Evolutionary conservation across 2,329 filamentous ascomycete species (phyloP), one percentile per base, ranked within the genome.

Genomic region (Orbilia blumenaviensis): DNA sequence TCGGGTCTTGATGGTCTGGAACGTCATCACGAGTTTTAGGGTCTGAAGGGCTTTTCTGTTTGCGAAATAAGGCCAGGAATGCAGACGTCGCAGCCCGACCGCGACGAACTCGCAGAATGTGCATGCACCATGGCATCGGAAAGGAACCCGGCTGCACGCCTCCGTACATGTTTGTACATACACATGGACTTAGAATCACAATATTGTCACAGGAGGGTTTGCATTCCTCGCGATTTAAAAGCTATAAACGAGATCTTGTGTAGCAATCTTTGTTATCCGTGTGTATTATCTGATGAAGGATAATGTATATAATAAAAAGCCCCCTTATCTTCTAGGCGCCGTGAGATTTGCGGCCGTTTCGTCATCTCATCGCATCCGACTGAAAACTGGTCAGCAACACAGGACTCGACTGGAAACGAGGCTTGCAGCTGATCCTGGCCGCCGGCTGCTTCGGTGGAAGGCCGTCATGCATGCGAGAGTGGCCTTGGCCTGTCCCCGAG

Each of bases 311-410:
- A 66, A 74, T 32, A 62, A 44, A 66, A 4, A n/a, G 41, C 38
- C 42, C 54, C 68, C 52, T 66, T 73, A 66, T 66, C 52, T 52
- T 56, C 60, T 75, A 75, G 63, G 71, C 71, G 71, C 71, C 71
- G 71, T 63, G 71, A 75, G 66, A 75, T 68, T 56, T 75, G 71
- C 56, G 32, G 34, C 21, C 42, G 71, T 75, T 75, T 75, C 54
- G 63, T 67, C 71, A 75, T 75, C 44, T 73, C 60, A 32, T 66
- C 42, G 32, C 46, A 44, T 56, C 66, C 32, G 44, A 61, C 7
- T 36, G 27, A 29, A 61, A 42, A 44, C 56, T 56, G 52, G 52
- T 29, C 34, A 48, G 66, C 66, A 63, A 71, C 66, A 63, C 56
- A 62, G 52, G 32, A 56, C 52, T 38, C 9, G 58, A 44, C n/a